Conservation (phyloP, 768 basidiomycete genomes). For the Leccinum obscurum region DNA sequence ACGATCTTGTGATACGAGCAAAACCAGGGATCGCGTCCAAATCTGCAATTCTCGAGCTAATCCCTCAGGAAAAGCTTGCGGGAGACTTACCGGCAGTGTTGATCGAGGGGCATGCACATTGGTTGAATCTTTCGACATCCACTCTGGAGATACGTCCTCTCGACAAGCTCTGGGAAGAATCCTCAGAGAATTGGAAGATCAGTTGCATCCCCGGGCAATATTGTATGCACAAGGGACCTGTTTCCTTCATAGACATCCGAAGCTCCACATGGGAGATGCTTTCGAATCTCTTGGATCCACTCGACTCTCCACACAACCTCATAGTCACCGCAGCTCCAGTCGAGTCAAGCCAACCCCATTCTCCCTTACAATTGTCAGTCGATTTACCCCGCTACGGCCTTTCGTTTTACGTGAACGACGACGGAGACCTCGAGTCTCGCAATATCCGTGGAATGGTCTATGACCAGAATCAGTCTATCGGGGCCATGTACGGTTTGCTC, state of each 20-base stretch:
- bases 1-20: slow-evolving; percentile 22
- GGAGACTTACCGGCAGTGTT: slow-evolving; percentile 29
- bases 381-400: slow-evolving; percentile 42
- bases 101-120: slow-evolving; percentile 28
- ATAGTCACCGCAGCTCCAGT: slow-evolving; percentile 15
- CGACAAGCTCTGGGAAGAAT: slow-evolving; percentile 25
- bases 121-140: slow-evolving; percentile 29
- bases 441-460: slow-evolving; percentile 44
- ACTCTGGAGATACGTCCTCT: slow-evolving; percentile 31
- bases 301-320: slow-evolving; percentile 27
- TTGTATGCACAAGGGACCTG: slow-evolving; percentile 7
- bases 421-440: slow-evolving; percentile 37
- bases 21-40: background rate
- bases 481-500: slow-evolving; percentile 45
- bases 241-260: slow-evolving; percentile 27
- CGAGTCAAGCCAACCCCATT: background rate
- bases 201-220: slow-evolving; percentile 9
- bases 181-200: slow-evolving; percentile 30
- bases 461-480: slow-evolving; percentile 41
- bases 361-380: slow-evolving; percentile 24
- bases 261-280: slow-evolving; percentile 32
- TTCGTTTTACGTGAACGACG: slow-evolving; percentile 39
- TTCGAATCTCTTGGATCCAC: slow-evolving; percentile 19
- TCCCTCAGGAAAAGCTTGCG: slow-evolving; percentile 23
- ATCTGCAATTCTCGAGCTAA: background rate